These are phyloP conservation scores for Friedmanniomyces endolithicus DNA, from an alignment of 495 filamentous ascomycete genomes.

Conservation along the genomic window DNA sequence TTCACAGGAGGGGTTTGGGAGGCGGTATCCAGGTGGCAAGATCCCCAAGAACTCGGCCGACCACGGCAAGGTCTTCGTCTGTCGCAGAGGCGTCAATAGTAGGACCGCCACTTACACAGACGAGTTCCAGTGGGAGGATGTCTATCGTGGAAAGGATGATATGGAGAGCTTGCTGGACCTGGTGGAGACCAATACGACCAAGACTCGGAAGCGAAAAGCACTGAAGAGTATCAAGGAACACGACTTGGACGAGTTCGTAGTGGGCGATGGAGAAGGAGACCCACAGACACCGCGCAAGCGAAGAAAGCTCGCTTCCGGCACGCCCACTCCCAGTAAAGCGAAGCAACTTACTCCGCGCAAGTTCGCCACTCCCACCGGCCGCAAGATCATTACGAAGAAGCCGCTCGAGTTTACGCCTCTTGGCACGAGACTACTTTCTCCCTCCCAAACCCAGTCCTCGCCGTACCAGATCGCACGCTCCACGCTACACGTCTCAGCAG, in stretches of 20 bases:
- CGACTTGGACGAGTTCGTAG: slow-evolving; percentile 37
- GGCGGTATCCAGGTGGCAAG: slow-evolving; percentile 61
- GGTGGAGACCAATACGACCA: slow-evolving; percentile 57
- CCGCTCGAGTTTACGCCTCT: slow-evolving; percentile 91
- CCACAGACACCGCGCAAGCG: slow-evolving; percentile 50
- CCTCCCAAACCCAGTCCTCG: slow-evolving; percentile 61
- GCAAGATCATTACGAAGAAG: slow-evolving; percentile 71
- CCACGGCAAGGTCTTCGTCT: slow-evolving; percentile 81
- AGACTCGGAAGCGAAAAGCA: slow-evolving; percentile 45
- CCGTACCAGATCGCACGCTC: slow-evolving; percentile 87
- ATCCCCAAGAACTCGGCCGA: slow-evolving; percentile 62
- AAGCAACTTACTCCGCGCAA: slow-evolving; percentile 41
- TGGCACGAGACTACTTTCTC: slow-evolving; percentile 73
- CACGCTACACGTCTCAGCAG: slow-evolving; percentile 81
- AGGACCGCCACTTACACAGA: slow-evolving; percentile 81
- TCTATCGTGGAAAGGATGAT: slow-evolving; percentile 54
- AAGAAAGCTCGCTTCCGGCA: slow-evolving; percentile 39
- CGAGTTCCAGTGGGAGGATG: slow-evolving; percentile 83
- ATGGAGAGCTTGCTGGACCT: slow-evolving; percentile 49
- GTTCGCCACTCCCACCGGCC: slow-evolving; percentile 60
- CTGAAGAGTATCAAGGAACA: slow-evolving; percentile 28
- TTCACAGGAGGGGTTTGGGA: slow-evolving; percentile 53
- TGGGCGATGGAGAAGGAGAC: slow-evolving; percentile 36
- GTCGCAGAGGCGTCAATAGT: slow-evolving; percentile 77
- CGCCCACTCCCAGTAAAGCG: slow-evolving; percentile 44